Evolutionary conservation across 192 early-diverging fungal genomes (phyloP).

Genomic region (Podochytrium sp.): DNA sequence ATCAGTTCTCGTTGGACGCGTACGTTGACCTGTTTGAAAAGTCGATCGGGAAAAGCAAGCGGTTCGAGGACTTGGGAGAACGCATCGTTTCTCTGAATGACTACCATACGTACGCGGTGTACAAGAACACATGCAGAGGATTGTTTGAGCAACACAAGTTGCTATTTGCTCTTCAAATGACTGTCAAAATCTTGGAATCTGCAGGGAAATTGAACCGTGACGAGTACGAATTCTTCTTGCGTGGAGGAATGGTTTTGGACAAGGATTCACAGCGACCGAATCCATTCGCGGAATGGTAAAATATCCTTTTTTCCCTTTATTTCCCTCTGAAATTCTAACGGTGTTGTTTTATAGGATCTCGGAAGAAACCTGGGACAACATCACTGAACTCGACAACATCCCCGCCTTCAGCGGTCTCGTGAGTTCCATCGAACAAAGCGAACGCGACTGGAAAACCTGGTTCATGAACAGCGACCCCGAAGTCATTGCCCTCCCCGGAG

Average conservation of each 20-base stretch:
- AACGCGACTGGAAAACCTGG: conserved; percentile 66
- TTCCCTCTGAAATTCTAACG: background rate
- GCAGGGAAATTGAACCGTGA: conserved; percentile 57
- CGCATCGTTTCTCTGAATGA: conserved; percentile 60
- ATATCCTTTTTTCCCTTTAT: conserved; percentile 4
- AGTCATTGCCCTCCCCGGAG: conserved; percentile 55
- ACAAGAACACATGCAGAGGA: conserved; percentile 66
- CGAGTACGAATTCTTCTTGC: conserved; percentile 66
- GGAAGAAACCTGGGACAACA: conserved; percentile 64
- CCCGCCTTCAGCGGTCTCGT: conserved; percentile 55
- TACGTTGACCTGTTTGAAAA: conserved; percentile 67
- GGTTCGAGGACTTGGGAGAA: conserved; percentile 55
- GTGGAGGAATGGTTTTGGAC: conserved; percentile 64
- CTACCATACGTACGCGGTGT: conserved; percentile 66
- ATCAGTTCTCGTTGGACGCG: conserved; percentile 65
- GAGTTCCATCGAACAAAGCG: conserved; percentile 64
- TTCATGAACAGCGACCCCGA: conserved; percentile 65
- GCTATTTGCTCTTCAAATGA: conserved; percentile 66
- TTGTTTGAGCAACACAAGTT: conserved; percentile 66
- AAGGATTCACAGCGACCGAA: conserved; percentile 58
- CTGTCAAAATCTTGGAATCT: conserved; percentile 64
- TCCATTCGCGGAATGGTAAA: conserved; percentile 58
- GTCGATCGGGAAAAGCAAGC: conserved; percentile 62
- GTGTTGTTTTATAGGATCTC: conserved; percentile 45
- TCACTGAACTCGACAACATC: conserved; percentile 56